Conservation (phyloP, 495 filamentous ascomycete genomes). For the Lasiosphaeris hirsuta region DNA sequence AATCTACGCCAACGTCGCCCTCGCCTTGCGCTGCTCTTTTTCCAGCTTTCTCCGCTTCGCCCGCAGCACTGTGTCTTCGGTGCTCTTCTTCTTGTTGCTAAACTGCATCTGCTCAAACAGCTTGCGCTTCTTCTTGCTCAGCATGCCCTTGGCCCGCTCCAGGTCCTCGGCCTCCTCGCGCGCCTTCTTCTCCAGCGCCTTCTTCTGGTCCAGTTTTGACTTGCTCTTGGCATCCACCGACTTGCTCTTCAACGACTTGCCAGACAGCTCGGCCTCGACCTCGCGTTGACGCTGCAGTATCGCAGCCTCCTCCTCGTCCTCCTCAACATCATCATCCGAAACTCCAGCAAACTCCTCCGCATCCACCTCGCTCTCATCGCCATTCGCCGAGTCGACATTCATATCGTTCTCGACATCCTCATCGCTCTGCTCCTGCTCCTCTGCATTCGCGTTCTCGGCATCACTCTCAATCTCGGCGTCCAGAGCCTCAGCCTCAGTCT, state of each 20-base stretch:
- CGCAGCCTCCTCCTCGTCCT: slow-evolving; percentile 41
- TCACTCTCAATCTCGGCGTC: slow-evolving; percentile 56
- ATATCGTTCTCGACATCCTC: slow-evolving; percentile 42
- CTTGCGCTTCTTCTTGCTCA: slow-evolving; percentile 87
- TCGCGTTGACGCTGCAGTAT: slow-evolving; percentile 70
- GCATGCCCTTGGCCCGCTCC: slow-evolving; percentile 87
- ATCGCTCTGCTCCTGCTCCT: slow-evolving; percentile 37
- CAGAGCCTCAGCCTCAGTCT: slow-evolving; percentile 73
- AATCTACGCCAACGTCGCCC: slow-evolving; percentile 20
- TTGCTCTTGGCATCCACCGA: slow-evolving; percentile 53
- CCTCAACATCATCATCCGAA: slow-evolving; percentile 41
- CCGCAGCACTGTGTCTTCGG: slow-evolving; percentile 68
- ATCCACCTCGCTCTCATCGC: slow-evolving; percentile 45
- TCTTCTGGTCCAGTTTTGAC: slow-evolving; percentile 57
- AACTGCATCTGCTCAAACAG: slow-evolving; percentile 89
- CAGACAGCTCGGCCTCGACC: slow-evolving; percentile 81
- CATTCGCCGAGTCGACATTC: slow-evolving; percentile 38
- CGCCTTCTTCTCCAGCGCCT: slow-evolving; percentile 66
- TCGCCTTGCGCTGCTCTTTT: slow-evolving; percentile 50
- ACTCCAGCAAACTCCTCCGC: slow-evolving; percentile 43
- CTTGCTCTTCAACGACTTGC: slow-evolving; percentile 43
- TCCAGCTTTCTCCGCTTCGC: slow-evolving; percentile 87
- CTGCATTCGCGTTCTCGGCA: slow-evolving; percentile 23
- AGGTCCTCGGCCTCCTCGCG: slow-evolving; percentile 76
- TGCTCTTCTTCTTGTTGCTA: slow-evolving; percentile 78